A percentile compares a stretch with the other conserved stretches of the same genome.
Evolutionary conservation across 441 rosid species (phyloP).

Genomic region (Populus hybrid): DNA sequence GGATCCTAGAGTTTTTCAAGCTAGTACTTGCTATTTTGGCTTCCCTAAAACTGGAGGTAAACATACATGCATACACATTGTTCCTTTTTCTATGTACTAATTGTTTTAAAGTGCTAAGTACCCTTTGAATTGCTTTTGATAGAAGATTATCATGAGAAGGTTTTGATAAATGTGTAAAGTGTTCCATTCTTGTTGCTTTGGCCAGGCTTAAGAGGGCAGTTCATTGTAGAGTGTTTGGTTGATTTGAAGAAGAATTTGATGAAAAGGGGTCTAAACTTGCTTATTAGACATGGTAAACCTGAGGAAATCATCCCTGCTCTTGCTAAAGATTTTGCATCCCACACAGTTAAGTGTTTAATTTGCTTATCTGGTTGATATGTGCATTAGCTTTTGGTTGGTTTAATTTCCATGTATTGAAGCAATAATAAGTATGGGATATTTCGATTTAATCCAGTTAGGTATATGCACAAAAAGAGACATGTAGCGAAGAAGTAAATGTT

Average conservation of each 20-base stretch:
- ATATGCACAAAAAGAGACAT: conserved; percentile 83
- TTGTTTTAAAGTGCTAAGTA: background rate
- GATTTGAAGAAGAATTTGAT: conserved; percentile 73
- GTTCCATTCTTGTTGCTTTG: conserved; percentile 2
- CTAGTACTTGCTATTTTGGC: conserved; percentile 53
- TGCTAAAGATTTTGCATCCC: conserved; percentile 61
- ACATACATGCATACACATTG: too few relatives aligned
- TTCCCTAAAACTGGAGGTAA: conserved; percentile 94
- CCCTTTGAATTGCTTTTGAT: background rate
- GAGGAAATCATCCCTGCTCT: conserved; percentile 82
- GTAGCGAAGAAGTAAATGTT: conserved; percentile 72
- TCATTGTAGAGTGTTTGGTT: conserved; percentile 66
- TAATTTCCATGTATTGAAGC: background rate
- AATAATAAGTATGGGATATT: background rate
- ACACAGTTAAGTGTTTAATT: conserved; percentile 49
- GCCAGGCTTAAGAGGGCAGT: conserved; percentile 66
- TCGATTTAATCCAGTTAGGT: conserved; percentile 41
- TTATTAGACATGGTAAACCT: conserved; percentile 67
- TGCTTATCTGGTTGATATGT: background rate
- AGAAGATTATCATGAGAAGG: background rate
- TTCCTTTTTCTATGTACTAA: background rate
- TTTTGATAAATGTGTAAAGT: background rate
- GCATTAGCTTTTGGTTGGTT: background rate
- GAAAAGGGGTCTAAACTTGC: conserved; percentile 66
- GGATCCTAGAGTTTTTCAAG: conserved; percentile 77